These are phyloP conservation scores for Vickermania ingenoplastis DNA, from an alignment of 208 protist species.

Conservation along the genomic window DNA sequence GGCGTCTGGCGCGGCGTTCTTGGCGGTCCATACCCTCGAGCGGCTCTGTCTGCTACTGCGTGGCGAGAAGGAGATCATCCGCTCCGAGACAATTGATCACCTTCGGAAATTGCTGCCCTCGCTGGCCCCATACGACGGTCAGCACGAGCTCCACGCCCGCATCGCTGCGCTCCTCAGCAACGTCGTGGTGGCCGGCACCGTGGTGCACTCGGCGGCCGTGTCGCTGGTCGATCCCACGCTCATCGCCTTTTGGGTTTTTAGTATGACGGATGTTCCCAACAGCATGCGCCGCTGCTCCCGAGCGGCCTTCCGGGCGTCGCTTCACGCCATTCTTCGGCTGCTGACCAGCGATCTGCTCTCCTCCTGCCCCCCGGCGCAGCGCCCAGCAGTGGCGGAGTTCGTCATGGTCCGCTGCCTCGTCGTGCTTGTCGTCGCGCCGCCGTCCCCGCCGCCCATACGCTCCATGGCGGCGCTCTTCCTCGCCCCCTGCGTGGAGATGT, in stretches of 20 bases:
- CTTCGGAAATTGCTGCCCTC: constrained; percentile 63
- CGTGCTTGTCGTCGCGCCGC: constrained; percentile 48
- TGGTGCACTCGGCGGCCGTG: constrained; percentile 28
- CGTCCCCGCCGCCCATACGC: constrained; percentile 13
- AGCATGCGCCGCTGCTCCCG: constrained; percentile 58
- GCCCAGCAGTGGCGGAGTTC: constrained; percentile 17
- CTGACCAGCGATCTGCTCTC: constrained; percentile 50
- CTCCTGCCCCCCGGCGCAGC: constrained; percentile 15
- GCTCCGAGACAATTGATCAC: constrained; percentile 48
- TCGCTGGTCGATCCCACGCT: constrained; percentile 23
- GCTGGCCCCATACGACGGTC: constrained; percentile 29
- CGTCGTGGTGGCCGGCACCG: constrained; percentile 44
- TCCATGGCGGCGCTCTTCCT: constrained; percentile 43
- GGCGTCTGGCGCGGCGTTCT: constrained; percentile 12
- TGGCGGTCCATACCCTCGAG: constrained; percentile 35
- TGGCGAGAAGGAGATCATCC: constrained; percentile 52
- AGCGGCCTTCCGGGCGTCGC: constrained; percentile 45
- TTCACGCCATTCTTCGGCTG: constrained; percentile 53
- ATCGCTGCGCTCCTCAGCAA: constrained; percentile 42
- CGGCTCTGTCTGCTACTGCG: constrained; percentile 51
- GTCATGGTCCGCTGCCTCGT: constrained; percentile 63
- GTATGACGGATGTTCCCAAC: constrained; percentile 31
- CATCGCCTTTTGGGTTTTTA: constrained; percentile 40
- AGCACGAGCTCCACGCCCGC: constrained; percentile 1
- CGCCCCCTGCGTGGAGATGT: constrained; percentile 33